Evolutionary conservation across 2,329 filamentous ascomycete genomes (phyloP), one percentile per base, ranked within the genome.

Genomic region (Verticillium isaacii): DNA sequence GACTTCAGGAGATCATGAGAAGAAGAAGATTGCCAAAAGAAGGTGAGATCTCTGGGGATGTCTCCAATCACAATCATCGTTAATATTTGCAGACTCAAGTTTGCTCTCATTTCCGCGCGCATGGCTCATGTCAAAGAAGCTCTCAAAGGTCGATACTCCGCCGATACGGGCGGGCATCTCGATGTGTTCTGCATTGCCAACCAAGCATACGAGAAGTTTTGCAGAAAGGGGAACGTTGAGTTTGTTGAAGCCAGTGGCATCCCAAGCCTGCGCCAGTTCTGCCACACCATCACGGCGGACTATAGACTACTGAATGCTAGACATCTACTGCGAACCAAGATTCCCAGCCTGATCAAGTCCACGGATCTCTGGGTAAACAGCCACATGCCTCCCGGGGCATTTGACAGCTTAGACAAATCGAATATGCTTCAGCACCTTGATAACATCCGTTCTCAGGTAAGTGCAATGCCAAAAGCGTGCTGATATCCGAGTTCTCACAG

Each of bases 111-210:
- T 8, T 37, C 68, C 8, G 72, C 73, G 5, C 66, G 73, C 29
- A 74, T 69, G 36, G 56, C 61, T 2, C 68, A 74, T 59, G 71
- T 75, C 54, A 69, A 65, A 34, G 59, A 66, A 36, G 67, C 67
- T 1, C 64, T 76, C 2, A 66, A 66, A 56, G 63, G 17, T 9
- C 66, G 64, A 15, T 75, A 75, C 61, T 59, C 67, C 0, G 64
- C 68, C 0, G 66, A 71, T 36, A 62, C 68, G 1, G 64, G 66
- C 6, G 62, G 64, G 8, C 54, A 11, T 3, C 61, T 75, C 2
- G 65, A 75, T 29, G 71, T 75, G 1, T 76, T 76, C 57, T 76
- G 73, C 52, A 69, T 76, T 1, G 75, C 72, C 6, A 75, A 75
- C 62, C 70, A 63, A 14, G 66, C 66, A 55, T 76, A 75, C 61